Percentiles rank a stretch among this genome's conserved stretches.
These are phyloP conservation scores for Botrytis byssoidea DNA, from an alignment of 2,329 filamentous ascomycete genomes.

Conservation along the genomic window DNA sequence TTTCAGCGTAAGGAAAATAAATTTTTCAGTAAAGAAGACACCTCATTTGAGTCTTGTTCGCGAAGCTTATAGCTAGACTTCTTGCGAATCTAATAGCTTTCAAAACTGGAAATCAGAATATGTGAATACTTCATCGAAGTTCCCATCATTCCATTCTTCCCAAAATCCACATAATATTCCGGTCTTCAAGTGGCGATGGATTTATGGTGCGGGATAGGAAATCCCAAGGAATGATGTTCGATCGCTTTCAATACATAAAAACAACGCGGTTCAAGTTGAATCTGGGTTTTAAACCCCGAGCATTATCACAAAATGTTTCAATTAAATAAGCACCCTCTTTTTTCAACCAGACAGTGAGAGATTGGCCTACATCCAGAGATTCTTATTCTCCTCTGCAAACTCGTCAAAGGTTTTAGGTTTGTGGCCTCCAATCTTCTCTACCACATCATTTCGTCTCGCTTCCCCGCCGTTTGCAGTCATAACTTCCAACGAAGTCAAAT, in stretches of 20 bases:
- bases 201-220: neutral
- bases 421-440: neutral
- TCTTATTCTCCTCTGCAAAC: neutral
- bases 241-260: neutral
- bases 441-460: neutral
- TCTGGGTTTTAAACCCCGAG: neutral
- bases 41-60: neutral
- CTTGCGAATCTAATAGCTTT: neutral
- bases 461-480: neutral
- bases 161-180: no score
- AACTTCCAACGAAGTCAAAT: neutral
- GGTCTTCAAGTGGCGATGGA: no score
- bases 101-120: neutral
- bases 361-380: neutral
- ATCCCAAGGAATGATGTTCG: neutral
- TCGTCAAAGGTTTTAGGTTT: neutral
- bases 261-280: neutral
- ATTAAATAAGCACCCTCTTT: neutral
- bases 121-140: neutral
- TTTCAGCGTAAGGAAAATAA: neutral
- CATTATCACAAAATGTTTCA: neutral
- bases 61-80: neutral
- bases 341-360: neutral
- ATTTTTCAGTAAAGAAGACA: neutral
- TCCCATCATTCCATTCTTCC: neutral